Conservation (phyloP, 2,329 filamentous ascomycete species). For the Exophiala sp. region DNA sequence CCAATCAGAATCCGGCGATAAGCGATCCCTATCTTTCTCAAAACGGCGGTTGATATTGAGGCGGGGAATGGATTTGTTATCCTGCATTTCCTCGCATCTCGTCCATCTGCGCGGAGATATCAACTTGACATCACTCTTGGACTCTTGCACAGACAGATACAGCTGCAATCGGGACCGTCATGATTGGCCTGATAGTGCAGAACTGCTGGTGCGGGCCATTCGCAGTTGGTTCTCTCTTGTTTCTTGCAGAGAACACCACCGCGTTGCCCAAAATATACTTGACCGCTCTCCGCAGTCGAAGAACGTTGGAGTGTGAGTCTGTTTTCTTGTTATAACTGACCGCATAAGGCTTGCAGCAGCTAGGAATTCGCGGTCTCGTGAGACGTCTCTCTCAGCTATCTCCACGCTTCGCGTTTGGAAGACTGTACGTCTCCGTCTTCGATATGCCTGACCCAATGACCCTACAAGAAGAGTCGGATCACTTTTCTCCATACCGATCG, state of each 20-base stretch:
- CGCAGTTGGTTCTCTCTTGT: too few species aligned
- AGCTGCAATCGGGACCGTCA: conserved; percentile 2
- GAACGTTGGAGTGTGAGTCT: too few species aligned
- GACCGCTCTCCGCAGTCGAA: too few species aligned
- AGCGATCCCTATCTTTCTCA: not conserved
- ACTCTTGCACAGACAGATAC: not conserved
- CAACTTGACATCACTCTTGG: conserved; percentile 2
- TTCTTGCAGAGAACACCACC: too few species aligned
- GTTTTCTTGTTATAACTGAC: too few species aligned
- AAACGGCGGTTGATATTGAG: not conserved
- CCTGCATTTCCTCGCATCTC: too few species aligned
- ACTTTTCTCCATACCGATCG: conserved; percentile 53
- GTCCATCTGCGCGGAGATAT: conserved; percentile 4
- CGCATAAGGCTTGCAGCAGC: too few species aligned
- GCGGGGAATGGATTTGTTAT: too few species aligned
- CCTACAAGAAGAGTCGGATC: conserved; percentile 36
- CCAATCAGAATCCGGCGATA: conserved; percentile 1
- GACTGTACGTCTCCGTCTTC: not conserved
- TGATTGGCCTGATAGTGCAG: conserved; percentile 6
- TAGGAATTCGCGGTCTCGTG: too few species aligned
- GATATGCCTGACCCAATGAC: conserved; percentile 22
- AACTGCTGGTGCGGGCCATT: not conserved
- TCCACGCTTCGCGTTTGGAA: too few species aligned
- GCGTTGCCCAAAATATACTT: too few species aligned
- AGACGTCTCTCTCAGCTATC: too few species aligned